These are phyloP conservation scores for Copromyces sp. DNA, from an alignment of 495 filamentous ascomycete species.

Conservation along the genomic window DNA sequence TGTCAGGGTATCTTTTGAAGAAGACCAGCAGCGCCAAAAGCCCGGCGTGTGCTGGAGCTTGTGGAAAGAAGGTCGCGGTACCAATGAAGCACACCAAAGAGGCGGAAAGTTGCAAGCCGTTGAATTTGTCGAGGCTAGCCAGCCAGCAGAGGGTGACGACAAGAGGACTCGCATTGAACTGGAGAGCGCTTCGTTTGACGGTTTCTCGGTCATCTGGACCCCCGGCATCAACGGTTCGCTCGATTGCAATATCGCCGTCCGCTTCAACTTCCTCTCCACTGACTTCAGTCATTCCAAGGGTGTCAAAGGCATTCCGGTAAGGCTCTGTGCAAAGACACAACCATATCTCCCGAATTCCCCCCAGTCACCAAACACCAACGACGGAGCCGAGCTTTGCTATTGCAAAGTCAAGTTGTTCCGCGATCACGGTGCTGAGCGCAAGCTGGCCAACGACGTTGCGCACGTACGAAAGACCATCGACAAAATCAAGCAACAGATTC, in stretches of 20 bases:
- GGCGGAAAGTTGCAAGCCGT: constrained; percentile 84
- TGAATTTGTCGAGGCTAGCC: constrained; percentile 76
- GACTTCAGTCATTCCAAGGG: constrained; percentile 98
- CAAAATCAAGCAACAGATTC: constrained; percentile 84
- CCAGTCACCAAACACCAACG: constrained; percentile 28
- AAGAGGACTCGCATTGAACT: constrained; percentile 67
- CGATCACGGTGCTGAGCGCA: constrained; percentile 92
- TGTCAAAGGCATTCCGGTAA: constrained; percentile 89
- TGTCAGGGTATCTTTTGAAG: constrained; percentile 87
- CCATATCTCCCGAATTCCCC: constrained; percentile 39
- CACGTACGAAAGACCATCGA: constrained; percentile 92
- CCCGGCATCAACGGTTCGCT: constrained; percentile 49
- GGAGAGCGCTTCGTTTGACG: constrained; percentile 78
- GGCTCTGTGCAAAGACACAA: constrained; percentile 86
- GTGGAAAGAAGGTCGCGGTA: constrained; percentile 90
- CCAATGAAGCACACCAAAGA: constrained; percentile 79
- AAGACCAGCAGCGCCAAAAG: constrained; percentile 75
- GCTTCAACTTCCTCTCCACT: constrained; percentile 96
- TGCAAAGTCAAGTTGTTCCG: constrained; percentile 96
- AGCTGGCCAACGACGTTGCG: constrained; percentile 85
- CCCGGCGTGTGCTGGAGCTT: constrained; percentile 84
- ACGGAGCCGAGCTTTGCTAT: constrained; percentile 64
- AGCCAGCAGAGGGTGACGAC: constrained; percentile 56
- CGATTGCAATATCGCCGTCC: constrained; percentile 74
- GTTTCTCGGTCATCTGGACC: constrained; percentile 84